Evolutionary conservation across 2,329 filamentous ascomycete species (phyloP).

Genomic region (Pestalotiopsis sp.): DNA sequence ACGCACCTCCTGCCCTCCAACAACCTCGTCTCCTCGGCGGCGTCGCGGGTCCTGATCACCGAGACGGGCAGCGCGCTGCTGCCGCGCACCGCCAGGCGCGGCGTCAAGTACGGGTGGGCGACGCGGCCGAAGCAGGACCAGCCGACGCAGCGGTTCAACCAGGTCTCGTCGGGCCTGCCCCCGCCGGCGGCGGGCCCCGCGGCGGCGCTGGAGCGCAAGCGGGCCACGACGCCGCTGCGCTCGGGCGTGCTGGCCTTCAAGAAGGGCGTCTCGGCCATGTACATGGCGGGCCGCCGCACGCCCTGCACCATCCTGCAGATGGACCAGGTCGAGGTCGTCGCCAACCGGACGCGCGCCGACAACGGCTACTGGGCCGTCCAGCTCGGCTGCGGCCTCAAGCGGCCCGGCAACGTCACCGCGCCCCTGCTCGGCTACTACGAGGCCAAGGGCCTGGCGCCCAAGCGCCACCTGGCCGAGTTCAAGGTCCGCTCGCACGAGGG

Average conservation of each 20-base stretch:
- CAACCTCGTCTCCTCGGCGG: conserved; percentile 13
- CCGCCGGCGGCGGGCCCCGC: conserved; percentile 59
- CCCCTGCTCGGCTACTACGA: conserved; percentile 89
- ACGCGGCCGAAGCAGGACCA: conserved; percentile 55
- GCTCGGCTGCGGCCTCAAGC: conserved; percentile 77
- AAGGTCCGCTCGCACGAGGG: conserved; percentile 75
- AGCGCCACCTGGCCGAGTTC: conserved; percentile 85
- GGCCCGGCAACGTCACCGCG: conserved; percentile 75
- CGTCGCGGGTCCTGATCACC: conserved; percentile 33
- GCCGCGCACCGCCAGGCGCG: conserved; percentile 47
- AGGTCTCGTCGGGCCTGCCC: conserved; percentile 57
- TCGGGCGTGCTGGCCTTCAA: conserved; percentile 86
- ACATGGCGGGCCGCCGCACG: conserved; percentile 75
- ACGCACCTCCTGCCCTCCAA: conserved; percentile 26
- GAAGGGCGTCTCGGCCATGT: conserved; percentile 94
- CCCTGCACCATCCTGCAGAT: conserved; percentile 93
- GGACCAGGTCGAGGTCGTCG: conserved; percentile 87
- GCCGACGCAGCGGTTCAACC: conserved; percentile 61
- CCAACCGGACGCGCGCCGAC: conserved; percentile 76
- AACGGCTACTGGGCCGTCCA: conserved; percentile 97
- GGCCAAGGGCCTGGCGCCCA: conserved; percentile 78
- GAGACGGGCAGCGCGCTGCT: conserved; percentile 39
- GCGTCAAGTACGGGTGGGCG: conserved; percentile 64
- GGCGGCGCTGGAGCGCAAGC: conserved; percentile 61
- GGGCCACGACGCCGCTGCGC: conserved; percentile 64